These are phyloP conservation scores for Dovyalis caffra DNA, from an alignment of 345 rosid genomes.

Conservation along the genomic window DNA sequence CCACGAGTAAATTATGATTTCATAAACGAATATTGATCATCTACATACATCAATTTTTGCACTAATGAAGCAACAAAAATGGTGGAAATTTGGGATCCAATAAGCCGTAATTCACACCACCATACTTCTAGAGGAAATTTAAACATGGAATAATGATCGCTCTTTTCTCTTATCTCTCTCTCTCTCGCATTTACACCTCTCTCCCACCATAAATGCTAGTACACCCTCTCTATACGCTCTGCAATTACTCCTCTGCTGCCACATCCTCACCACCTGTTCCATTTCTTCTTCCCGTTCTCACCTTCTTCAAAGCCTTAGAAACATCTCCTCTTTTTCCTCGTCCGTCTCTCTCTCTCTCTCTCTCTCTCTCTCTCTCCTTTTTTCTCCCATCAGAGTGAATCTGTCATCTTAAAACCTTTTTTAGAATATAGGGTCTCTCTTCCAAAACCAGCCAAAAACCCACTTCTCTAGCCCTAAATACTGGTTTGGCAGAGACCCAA, in stretches of 20 bases:
- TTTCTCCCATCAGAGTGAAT: background rate
- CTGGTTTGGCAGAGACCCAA: background rate
- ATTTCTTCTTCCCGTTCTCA: constrained; percentile 28
- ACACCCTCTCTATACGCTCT: constrained; percentile 65
- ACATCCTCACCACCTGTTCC: constrained; percentile 37
- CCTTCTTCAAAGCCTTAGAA: constrained; percentile 20
- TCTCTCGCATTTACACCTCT: constrained; percentile 36
- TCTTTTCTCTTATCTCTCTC: background rate
- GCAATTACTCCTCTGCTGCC: constrained; percentile 69
- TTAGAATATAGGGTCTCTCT: background rate
- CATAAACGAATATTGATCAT: too few species aligned
- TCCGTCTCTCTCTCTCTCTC: constrained; percentile 11
- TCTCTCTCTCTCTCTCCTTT: background rate
- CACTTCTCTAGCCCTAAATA: background rate
- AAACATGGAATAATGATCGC: background rate
- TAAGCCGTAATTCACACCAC: constrained; percentile 5
- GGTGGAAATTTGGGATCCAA: background rate
- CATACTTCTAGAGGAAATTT: constrained; percentile 11
- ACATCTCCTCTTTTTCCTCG: background rate
- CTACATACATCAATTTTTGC: too few species aligned
- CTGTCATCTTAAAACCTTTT: background rate
- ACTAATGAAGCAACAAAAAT: too few species aligned
- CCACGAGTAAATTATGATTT: too few species aligned
- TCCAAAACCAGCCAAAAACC: background rate
- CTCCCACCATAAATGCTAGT: constrained; percentile 64